A percentile compares a stretch with the other conserved stretches of the same genome.
Conservation (phyloP, 495 filamentous ascomycete genomes). For the Glonium stellatum region DNA sequence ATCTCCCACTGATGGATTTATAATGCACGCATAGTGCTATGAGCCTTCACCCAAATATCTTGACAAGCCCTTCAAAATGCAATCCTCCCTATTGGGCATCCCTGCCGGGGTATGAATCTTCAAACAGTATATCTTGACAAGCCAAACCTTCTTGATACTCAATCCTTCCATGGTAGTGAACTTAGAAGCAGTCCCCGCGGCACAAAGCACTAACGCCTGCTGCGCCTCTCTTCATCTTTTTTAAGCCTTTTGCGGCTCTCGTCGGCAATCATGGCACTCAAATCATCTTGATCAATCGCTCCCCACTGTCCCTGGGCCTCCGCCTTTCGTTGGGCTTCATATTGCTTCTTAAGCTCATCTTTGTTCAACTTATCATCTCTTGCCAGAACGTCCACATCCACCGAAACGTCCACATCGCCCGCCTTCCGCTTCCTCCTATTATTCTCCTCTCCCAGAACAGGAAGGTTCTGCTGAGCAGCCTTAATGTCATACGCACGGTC, state of each 20-base stretch:
- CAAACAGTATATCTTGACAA: conserved; percentile 12
- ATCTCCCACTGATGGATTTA: background rate
- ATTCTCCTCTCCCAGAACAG: conserved; percentile 76
- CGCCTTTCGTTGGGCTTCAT: conserved; percentile 68
- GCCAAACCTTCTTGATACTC: conserved; percentile 6
- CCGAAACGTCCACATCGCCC: conserved; percentile 85
- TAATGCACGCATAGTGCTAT: background rate
- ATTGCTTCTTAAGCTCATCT: conserved; percentile 61
- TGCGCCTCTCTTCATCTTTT: conserved; percentile 69
- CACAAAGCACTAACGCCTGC: conserved; percentile 36
- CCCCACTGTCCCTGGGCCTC: conserved; percentile 63
- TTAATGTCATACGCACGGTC: conserved; percentile 84
- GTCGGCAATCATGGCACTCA: conserved; percentile 93
- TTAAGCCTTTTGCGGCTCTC: conserved; percentile 85
- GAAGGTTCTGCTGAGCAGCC: conserved; percentile 45
- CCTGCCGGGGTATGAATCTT: conserved; percentile 1
- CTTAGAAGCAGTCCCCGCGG: background rate
- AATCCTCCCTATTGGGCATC: conserved; percentile 5
- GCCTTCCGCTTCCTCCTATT: conserved; percentile 80
- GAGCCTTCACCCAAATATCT: background rate
- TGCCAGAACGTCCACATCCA: conserved; percentile 73
- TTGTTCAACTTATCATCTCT: conserved; percentile 63
- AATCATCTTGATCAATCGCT: conserved; percentile 67
- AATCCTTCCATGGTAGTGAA: conserved; percentile 3
- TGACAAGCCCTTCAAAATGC: background rate